Conservation (phyloP, 116 monocot species). For the Dioscorea cayenensis region DNA sequence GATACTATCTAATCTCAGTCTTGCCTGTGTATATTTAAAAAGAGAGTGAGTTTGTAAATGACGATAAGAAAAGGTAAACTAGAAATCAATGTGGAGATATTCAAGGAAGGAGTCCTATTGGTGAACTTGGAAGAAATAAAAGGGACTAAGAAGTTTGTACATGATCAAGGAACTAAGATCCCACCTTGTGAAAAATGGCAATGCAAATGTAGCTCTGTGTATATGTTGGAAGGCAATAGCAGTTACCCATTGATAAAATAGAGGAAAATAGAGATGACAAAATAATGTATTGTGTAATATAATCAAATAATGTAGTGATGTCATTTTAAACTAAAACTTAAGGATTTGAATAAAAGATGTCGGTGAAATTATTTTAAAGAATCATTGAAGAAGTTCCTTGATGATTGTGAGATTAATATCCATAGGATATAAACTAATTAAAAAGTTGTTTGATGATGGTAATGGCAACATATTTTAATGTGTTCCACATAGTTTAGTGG, state of each 20-base stretch:
- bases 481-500: no score
- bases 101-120: no score
- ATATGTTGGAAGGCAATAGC: constrained; percentile 27
- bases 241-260: neutral
- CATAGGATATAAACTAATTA: neutral
- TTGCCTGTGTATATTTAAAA: no score
- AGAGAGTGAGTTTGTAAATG: no score
- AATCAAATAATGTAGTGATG: no score
- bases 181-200: constrained; percentile 65
- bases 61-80: no score
- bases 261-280: no score
- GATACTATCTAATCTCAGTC: no score
- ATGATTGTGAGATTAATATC: neutral
- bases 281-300: neutral
- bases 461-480: no score
- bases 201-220: constrained; percentile 71
- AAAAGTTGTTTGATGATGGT: neutral
- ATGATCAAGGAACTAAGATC: constrained; percentile 23
- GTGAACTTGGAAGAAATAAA: no score
- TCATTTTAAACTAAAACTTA: neutral
- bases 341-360: neutral
- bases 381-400: neutral
- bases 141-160: neutral
- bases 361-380: neutral
- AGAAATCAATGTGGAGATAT: no score